Evolutionary conservation across 2,329 filamentous ascomycete genomes (phyloP).

Genomic region (Lachnellula cervina): DNA sequence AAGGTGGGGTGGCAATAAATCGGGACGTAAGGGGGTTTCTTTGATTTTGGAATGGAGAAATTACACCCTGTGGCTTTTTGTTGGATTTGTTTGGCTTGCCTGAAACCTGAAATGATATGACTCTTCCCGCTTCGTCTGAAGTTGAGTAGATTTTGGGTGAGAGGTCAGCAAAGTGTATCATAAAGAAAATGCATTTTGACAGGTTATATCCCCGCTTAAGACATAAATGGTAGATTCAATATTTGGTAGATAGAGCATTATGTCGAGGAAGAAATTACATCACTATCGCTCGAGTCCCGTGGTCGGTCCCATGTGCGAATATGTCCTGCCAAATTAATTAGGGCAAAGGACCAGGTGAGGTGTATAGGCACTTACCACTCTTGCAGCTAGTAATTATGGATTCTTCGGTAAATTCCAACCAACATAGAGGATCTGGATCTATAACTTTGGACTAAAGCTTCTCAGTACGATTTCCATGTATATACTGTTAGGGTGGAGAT

Average conservation of each 20-base stretch:
- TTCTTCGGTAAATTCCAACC: constrained; percentile 90
- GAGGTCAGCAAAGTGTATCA: too few relatives aligned
- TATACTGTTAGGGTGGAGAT: constrained; percentile 2
- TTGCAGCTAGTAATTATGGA: constrained; percentile 90
- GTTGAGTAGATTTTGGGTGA: too few relatives aligned
- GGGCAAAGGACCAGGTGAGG: not conserved
- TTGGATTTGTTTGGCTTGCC: too few relatives aligned
- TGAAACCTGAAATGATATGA: too few relatives aligned
- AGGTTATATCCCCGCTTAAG: not conserved
- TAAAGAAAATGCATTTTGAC: too few relatives aligned
- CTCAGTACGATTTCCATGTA: constrained; percentile 19
- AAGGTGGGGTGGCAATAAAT: too few relatives aligned
- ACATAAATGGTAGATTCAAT: not conserved
- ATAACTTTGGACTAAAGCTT: constrained; percentile 66
- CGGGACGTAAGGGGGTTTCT: too few relatives aligned
- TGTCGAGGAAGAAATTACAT: constrained; percentile 2
- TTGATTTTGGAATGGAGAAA: too few relatives aligned
- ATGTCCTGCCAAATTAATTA: constrained; percentile 14
- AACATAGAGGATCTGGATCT: constrained; percentile 81
- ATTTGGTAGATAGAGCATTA: not conserved
- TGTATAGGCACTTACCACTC: constrained; percentile 60
- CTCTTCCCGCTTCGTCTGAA: too few relatives aligned
- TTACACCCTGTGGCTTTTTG: too few relatives aligned
- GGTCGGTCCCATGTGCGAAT: constrained; percentile 27
- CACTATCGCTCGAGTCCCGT: constrained; percentile 14